phyloP scores from a whole-genome alignment of 805 yeast species.

The Wickerhamiella nectarea region DNA sequence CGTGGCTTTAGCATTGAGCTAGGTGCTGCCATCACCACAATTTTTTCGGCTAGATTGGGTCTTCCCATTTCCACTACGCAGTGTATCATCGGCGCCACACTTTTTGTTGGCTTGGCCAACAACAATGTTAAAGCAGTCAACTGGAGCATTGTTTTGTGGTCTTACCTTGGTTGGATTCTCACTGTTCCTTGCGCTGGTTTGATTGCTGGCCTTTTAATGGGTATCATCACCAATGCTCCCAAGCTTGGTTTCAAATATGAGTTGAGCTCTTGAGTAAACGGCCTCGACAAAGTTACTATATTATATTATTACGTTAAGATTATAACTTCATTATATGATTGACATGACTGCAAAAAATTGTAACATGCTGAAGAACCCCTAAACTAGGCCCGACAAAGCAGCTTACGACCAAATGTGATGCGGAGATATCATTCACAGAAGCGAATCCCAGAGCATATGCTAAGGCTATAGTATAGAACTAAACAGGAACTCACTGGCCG shows the following conservation, averaged over 20 bases:
- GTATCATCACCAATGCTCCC: constrained; percentile 54
- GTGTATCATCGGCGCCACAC: constrained; percentile 66
- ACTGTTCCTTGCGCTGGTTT: constrained; percentile 65
- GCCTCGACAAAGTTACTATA: no score
- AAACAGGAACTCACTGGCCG: no score
- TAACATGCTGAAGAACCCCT: no score
- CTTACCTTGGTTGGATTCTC: constrained; percentile 57
- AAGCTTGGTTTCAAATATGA: constrained; percentile 23
- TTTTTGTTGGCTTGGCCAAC: constrained; percentile 62
- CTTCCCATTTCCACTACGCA: constrained; percentile 72
- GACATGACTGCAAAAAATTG: no score
- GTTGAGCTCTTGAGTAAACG: no score
- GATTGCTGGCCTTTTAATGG: constrained; percentile 53
- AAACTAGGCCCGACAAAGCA: no score
- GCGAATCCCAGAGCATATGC: no score
- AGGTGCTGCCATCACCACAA: constrained; percentile 64
- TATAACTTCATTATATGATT: no score
- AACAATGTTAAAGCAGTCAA: constrained; percentile 47
- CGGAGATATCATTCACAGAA: no score
- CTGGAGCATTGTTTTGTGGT: constrained; percentile 66
- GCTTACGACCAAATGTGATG: no score
- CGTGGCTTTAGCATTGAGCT: constrained; percentile 66
- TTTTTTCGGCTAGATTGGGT: constrained; percentile 58
- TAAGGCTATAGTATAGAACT: no score
- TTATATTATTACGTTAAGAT: no score